Percentiles rank a stretch among this genome's conserved stretches.
These are phyloP conservation scores for Lepidium africanum DNA, from an alignment of 345 rosid genomes.

Conservation along the genomic window DNA sequence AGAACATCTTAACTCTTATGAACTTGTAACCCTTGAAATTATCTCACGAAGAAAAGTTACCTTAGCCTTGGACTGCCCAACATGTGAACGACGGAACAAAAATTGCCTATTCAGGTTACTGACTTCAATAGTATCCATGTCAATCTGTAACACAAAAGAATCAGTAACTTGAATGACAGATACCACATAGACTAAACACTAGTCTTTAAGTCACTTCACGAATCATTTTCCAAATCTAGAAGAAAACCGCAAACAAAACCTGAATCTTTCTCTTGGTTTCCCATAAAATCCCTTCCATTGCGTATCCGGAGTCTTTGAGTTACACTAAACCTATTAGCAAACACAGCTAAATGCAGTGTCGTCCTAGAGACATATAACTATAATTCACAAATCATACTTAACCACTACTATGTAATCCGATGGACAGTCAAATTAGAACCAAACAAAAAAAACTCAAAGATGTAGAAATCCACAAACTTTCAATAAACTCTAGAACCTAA, in stretches of 20 bases:
- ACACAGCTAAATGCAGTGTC: not conserved
- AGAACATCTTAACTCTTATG: not conserved
- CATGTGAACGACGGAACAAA: slow-evolving; percentile 87
- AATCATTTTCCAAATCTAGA: not conserved
- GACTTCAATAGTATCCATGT: slow-evolving; percentile 99
- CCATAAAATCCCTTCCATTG: not conserved
- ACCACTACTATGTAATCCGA: not conserved
- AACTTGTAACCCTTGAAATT: not conserved
- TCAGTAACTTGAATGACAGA: not conserved
- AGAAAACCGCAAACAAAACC: not conserved
- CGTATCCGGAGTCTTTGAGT: not conserved
- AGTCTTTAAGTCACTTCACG: not conserved
- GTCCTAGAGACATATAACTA: not conserved
- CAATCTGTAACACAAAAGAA: slow-evolving; percentile 54
- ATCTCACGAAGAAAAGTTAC: slow-evolving; percentile 25
- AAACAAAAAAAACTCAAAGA: not conserved
- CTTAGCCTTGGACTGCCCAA: slow-evolving; percentile 97
- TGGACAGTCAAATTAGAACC: not conserved
- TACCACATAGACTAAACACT: not conserved
- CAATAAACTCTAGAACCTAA: not conserved
- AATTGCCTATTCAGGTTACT: slow-evolving; percentile 97
- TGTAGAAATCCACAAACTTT: not conserved
- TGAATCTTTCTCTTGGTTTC: not conserved
- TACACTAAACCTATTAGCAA: not conserved
- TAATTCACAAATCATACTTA: not conserved